Evolutionary conservation across 352 stramenopile species (phyloP).

Genomic region (Phytopythium litorale): DNA sequence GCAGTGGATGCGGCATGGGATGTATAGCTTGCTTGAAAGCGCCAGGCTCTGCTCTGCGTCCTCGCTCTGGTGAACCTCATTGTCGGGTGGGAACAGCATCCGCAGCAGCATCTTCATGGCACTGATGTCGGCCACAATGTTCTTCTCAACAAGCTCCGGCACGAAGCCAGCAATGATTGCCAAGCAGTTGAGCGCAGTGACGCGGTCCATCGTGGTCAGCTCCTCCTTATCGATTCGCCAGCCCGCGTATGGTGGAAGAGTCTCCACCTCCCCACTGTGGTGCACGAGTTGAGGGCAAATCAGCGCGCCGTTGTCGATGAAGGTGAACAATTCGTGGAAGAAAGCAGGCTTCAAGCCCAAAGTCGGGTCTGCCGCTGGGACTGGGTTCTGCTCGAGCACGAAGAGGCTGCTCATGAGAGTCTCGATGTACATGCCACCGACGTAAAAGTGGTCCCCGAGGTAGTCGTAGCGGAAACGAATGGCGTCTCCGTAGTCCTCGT

Average conservation of each 20-base stretch:
- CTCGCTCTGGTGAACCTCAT: conserved; percentile 68
- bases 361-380: conserved; percentile 30
- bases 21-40: conserved; percentile 56
- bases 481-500: conserved; percentile 46
- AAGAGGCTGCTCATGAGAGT: conserved; percentile 70
- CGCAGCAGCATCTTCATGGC: conserved; percentile 75
- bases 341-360: conserved; percentile 66
- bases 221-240: conserved; percentile 49
- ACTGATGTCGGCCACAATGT: conserved; percentile 44
- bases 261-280: conserved; percentile 22
- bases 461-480: conserved; percentile 69
- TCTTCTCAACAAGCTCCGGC: conserved; percentile 49
- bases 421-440: conserved; percentile 73
- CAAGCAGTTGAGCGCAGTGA: conserved; percentile 63
- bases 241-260: conserved; percentile 45
- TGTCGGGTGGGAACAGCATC: conserved; percentile 68
- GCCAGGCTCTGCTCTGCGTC: conserved; percentile 44
- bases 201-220: conserved; percentile 46
- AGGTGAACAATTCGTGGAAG: conserved; percentile 69
- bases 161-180: conserved; percentile 56
- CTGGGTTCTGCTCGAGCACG: conserved; percentile 52
- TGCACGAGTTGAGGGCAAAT: conserved; percentile 24
- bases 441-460: conserved; percentile 53
- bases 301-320: conserved; percentile 69
- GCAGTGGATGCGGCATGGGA: conserved; percentile 57